Base-by-base conservation (phyloP, 169 alveolate species). In the Plasmodium gonderi region DNA sequence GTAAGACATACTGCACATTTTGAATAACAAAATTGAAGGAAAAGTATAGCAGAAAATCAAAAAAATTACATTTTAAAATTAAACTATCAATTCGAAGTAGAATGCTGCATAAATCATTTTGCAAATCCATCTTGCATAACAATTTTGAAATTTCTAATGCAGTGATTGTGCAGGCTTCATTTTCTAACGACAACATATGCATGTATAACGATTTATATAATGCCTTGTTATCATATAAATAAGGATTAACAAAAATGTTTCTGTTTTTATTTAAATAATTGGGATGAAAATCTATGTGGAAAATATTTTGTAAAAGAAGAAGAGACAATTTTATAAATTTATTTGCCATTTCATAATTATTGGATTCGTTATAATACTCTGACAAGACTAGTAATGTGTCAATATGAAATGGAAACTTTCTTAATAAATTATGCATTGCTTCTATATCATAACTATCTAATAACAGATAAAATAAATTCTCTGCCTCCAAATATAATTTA, bases 11-110 rank as follows among this genome's bases (percentile, higher is more conserved):
- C 54, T 82, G 65, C 17, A 67, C 36, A 82, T 82, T 82, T 69
- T 82, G 91, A 6, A 82, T 26, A 7, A 82, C 60, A 82, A 82
- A 82, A 82, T 82, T 82, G 44, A 82, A 82, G 1, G 91, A 82
- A 20, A 82, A 82, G 60, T 42, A 82, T 33, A 82, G 7, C 1
- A 82, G 36, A 33, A 82, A 82, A 4, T 82, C 91, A 42, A 45
- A 69, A 17, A 82, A 44, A 68, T 67, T 69, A n/a, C 91, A 68
- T 31, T 82, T 82, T 17, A 82, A 42, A 44, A 82, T 82, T 4
- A 82, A 20, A 12, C 64, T 72, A 14, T 82, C 91, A 3, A 82
- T 82, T 68, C 91, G 45, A 31, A 82, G 51, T 33, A 82, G 74
- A 20, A 69, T 82, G 17, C 91, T 72, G 14, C 91, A 82, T 14